These are phyloP conservation scores for Oryza punctata DNA, from an alignment of 176 grass and related monocot species.

Conservation along the genomic window DNA sequence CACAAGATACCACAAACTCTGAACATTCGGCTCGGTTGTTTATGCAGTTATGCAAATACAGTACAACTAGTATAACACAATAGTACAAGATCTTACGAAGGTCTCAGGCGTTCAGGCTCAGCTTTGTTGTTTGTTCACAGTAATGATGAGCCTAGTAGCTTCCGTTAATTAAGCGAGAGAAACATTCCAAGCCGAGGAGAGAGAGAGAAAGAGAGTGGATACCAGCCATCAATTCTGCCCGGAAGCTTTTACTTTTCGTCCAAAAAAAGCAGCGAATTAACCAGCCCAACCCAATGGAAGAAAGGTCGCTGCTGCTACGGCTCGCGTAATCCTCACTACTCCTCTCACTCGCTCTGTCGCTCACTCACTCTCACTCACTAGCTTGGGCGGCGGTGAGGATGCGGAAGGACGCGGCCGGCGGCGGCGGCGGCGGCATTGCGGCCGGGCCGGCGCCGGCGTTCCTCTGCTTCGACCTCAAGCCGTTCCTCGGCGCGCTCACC, in stretches of 20 bases:
- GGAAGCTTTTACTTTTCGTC: background rate
- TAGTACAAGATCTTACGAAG: too few species aligned
- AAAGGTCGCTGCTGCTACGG: background rate
- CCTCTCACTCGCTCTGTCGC: background rate
- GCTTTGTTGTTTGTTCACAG: too few species aligned
- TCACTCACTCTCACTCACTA: background rate
- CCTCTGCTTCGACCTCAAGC: slow-evolving; percentile 73
- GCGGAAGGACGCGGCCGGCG: slow-evolving; percentile 34
- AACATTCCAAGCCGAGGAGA: slow-evolving; percentile 6
- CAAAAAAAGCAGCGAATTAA: slow-evolving; percentile 11
- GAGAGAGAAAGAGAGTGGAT: background rate
- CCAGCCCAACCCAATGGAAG: slow-evolving; percentile 11
- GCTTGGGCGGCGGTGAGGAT: slow-evolving; percentile 6
- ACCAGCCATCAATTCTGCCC: slow-evolving; percentile 21
- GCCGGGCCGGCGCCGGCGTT: slow-evolving; percentile 17
- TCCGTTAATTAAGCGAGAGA: background rate
- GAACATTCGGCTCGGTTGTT: too few species aligned
- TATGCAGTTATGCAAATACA: too few species aligned
- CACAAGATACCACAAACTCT: too few species aligned
- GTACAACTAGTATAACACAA: too few species aligned
- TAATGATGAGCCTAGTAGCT: background rate
- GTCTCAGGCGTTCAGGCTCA: too few species aligned
- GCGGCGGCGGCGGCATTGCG: slow-evolving; percentile 28
- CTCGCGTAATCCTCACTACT: slow-evolving; percentile 18
- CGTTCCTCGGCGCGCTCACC: slow-evolving; percentile 74